Conservation (phyloP, 2,329 filamentous ascomycete genomes). For the Teratosphaeria destructans region DNA sequence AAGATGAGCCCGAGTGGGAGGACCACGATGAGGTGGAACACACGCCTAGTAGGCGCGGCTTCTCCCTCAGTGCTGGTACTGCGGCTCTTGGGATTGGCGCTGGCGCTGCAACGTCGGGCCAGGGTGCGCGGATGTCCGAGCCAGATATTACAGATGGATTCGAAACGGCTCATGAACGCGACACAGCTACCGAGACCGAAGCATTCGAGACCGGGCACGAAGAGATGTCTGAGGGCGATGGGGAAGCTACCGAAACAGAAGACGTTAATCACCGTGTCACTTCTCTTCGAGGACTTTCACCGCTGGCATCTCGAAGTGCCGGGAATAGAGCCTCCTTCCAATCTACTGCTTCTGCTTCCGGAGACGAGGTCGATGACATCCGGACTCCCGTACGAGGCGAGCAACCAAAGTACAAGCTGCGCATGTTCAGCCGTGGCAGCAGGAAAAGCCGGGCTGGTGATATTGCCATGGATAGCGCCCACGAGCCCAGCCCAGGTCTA, state of each 20-base stretch:
- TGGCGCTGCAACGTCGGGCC: constrained; percentile 24
- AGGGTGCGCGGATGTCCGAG: constrained; percentile 38
- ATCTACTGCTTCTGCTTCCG: constrained; percentile 39
- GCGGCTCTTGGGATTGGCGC: constrained; percentile 36
- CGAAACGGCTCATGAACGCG: constrained; percentile 67
- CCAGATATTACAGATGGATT: constrained; percentile 54
- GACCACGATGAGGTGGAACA: constrained; percentile 58
- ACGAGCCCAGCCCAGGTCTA: constrained; percentile 7
- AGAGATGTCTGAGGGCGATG: constrained; percentile 59
- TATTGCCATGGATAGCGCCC: background rate
- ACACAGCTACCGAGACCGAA: constrained; percentile 62
- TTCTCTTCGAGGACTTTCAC: constrained; percentile 11
- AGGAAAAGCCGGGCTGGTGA: background rate
- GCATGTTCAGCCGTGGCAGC: constrained; percentile 30
- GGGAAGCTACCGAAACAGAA: constrained; percentile 81
- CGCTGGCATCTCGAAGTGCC: constrained; percentile 7
- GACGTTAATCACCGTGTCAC: constrained; percentile 23
- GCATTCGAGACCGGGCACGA: constrained; percentile 93
- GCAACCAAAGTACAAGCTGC: constrained; percentile 60
- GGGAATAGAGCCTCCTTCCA: constrained; percentile 13
- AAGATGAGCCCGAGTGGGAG: constrained; percentile 85
- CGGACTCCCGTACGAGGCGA: constrained; percentile 55
- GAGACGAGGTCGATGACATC: constrained; percentile 71
- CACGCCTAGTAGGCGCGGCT: constrained; percentile 43
- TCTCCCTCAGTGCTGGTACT: constrained; percentile 19